A percentile compares a stretch with the other conserved stretches of the same genome.
Evolutionary conservation across 179 eudicot species (phyloP).

Genomic region (Amaranthus tricolor): DNA sequence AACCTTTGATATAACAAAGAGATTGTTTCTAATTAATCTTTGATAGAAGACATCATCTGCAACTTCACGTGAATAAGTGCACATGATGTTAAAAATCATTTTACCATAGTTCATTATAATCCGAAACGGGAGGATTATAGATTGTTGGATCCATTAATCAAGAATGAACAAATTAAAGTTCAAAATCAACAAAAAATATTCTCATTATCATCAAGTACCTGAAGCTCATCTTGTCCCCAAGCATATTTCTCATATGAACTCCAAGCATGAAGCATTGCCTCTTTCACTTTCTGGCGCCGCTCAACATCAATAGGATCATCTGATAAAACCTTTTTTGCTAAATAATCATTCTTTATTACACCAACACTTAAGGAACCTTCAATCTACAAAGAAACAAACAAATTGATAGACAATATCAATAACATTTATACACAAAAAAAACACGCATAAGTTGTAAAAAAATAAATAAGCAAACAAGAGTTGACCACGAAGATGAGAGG

Average conservation of each 20-base stretch:
- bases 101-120: too few species aligned
- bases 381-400: slow-evolving; percentile 44
- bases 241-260: slow-evolving; percentile 97
- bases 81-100: too few species aligned
- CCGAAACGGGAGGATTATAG: too few species aligned
- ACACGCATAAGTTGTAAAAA: too few species aligned
- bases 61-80: too few species aligned
- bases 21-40: too few species aligned
- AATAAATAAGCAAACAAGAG: not conserved
- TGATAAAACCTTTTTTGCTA: slow-evolving; percentile 25
- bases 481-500: not conserved
- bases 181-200: too few species aligned
- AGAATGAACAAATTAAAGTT: too few species aligned
- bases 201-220: slow-evolving; percentile 46
- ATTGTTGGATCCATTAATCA: too few species aligned
- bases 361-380: slow-evolving; percentile 48
- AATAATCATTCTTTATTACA: slow-evolving; percentile 29
- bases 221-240: slow-evolving; percentile 99
- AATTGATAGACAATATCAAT: not conserved
- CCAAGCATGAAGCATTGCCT: slow-evolving; percentile 99
- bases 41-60: too few species aligned
- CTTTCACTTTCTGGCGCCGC: slow-evolving; percentile 89
- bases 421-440: too few species aligned
- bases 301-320: slow-evolving; percentile 63
- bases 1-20: too few species aligned